Conservation (phyloP, 1,139 yeast species). For the Candida sp. region DNA sequence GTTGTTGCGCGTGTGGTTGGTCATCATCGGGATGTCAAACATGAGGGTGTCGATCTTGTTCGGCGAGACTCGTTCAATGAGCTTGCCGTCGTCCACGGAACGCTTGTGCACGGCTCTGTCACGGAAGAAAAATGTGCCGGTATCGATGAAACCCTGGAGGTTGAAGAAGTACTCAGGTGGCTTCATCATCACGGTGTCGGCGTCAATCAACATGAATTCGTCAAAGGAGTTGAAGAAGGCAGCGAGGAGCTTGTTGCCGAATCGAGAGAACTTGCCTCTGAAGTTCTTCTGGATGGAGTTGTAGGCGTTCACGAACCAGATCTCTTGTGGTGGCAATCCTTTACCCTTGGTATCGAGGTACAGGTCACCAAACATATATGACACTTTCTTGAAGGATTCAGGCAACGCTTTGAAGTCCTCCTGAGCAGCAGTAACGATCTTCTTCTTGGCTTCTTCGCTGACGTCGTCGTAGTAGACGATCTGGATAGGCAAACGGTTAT, state of each 20-base stretch:
- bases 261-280: constrained; percentile 33
- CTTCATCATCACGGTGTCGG: constrained; percentile 50
- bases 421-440: constrained; percentile 30
- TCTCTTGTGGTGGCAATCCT: constrained; percentile 41
- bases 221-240: constrained; percentile 53
- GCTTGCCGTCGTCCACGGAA: constrained; percentile 29
- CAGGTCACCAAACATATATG: constrained; percentile 23
- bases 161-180: constrained; percentile 42
- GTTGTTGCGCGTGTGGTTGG: constrained; percentile 32
- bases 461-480: constrained; percentile 30
- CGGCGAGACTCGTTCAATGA: constrained; percentile 43
- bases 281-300: constrained; percentile 30
- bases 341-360: constrained; percentile 23
- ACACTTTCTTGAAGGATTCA: constrained; percentile 21
- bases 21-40: constrained; percentile 36
- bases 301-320: constrained; percentile 49
- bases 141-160: constrained; percentile 32
- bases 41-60: constrained; percentile 37
- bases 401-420: constrained; percentile 28
- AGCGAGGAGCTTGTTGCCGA: constrained; percentile 55
- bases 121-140: constrained; percentile 52
- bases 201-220: constrained; percentile 54
- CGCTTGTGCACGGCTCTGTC: constrained; percentile 45
- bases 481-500: constrained; percentile 40
- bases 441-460: constrained; percentile 23